Percentiles rank a stretch among this genome's conserved stretches.
phyloP scores from a whole-genome alignment of 148 eudicot genomes.

The Rhododendron kiyosumense region DNA sequence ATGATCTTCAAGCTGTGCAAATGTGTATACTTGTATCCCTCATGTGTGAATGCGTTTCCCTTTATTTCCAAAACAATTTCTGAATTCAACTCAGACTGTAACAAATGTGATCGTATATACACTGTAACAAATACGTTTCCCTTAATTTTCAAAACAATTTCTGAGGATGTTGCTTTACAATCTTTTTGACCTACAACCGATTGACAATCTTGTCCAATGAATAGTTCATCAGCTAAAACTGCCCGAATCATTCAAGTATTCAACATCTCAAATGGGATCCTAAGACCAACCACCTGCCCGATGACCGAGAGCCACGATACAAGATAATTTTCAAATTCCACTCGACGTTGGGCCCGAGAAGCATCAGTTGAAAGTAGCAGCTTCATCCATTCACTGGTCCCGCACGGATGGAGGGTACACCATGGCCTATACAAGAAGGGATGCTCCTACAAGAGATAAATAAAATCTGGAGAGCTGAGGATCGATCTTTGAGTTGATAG shows the following conservation, averaged over 20 bases:
- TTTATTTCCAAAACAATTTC: not conserved
- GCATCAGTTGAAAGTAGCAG: slow-evolving; percentile 35
- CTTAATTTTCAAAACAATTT: no score
- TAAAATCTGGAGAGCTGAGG: not conserved
- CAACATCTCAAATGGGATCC: slow-evolving; percentile 59
- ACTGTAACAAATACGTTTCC: no score
- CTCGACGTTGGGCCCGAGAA: slow-evolving; percentile 17
- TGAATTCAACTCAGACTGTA: not conserved
- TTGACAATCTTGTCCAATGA: not conserved
- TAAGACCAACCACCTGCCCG: slow-evolving; percentile 81
- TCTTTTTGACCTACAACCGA: not conserved
- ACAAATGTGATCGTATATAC: not conserved
- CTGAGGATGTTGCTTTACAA: not conserved
- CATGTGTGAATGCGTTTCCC: not conserved
- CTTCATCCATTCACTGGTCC: slow-evolving; percentile 85
- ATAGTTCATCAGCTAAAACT: not conserved
- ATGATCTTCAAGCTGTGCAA: not conserved
- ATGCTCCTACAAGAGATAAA: slow-evolving; percentile 58
- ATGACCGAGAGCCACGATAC: slow-evolving; percentile 82
- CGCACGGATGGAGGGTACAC: slow-evolving; percentile 89
- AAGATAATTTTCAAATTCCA: slow-evolving; percentile 41
- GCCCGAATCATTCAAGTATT: not conserved
- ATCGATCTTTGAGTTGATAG: not conserved
- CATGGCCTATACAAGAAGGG: slow-evolving; percentile 85
- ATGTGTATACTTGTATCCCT: not conserved